phyloP scores from a whole-genome alignment of 768 basidiomycete species.

The Hortiboletus campestris region DNA sequence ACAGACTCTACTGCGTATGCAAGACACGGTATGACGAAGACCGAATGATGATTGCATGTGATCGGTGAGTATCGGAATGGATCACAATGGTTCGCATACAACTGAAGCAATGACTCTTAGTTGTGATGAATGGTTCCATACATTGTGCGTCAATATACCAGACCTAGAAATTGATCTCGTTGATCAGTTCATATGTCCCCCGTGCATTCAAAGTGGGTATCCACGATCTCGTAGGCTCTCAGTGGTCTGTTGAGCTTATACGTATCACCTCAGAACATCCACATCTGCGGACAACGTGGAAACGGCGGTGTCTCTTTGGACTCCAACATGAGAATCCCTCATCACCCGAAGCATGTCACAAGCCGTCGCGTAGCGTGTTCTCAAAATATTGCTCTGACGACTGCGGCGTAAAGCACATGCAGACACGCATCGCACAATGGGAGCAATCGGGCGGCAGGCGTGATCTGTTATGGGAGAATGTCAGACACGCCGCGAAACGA shows the following conservation, averaged over 20 bases:
- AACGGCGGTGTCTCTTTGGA: slow-evolving; percentile 72
- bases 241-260: neutral
- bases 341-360: slow-evolving; percentile 71
- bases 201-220: slow-evolving; percentile 69
- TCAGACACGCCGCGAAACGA: slow-evolving; percentile 64
- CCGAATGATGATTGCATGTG: slow-evolving; percentile 90
- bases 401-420: slow-evolving; percentile 77
- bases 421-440: slow-evolving; percentile 59
- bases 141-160: slow-evolving; percentile 76
- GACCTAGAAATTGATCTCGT: slow-evolving; percentile 84
- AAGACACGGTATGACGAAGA: slow-evolving; percentile 86
- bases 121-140: slow-evolving; percentile 96
- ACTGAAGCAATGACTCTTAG: slow-evolving; percentile 36
- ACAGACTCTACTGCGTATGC: slow-evolving; percentile 86
- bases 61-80: slow-evolving; percentile 54
- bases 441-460: slow-evolving; percentile 60
- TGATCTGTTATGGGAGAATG: slow-evolving; percentile 68
- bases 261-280: slow-evolving; percentile 49
- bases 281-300: slow-evolving; percentile 71
- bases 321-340: slow-evolving; percentile 59
- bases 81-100: neutral
- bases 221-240: neutral
- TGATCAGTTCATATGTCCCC: slow-evolving; percentile 89
- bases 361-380: slow-evolving; percentile 74
- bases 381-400: slow-evolving; percentile 93